Base-by-base conservation (phyloP, 1,284 basidiomycete genomes). In the Bjerkandera adusta region DNA sequence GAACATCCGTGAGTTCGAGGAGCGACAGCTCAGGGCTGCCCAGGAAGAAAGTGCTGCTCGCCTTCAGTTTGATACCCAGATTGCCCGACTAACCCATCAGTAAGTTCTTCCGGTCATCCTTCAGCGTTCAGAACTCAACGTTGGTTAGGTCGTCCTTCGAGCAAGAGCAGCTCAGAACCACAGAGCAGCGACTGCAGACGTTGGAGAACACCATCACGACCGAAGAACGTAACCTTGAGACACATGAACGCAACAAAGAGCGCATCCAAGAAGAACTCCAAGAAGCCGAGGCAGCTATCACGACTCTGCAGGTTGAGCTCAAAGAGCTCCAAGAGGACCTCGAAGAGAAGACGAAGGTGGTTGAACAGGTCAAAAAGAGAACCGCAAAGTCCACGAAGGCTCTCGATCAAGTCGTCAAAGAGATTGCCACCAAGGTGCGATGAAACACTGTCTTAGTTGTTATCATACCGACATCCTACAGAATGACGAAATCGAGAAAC, bases 401-500 rank as follows among this genome's bases (percentile, higher is more conserved):
- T 0, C 75, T 98, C 27, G 96, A 99, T 61, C 83, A 87, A 53
- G 83, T 85, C 1, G 65, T 94, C 53, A 98, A 97, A 68, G 94
- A 98, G 63, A 92, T 98, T 47, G 83, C 89, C 1, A 72, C 71
- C 13, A 87, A 83, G 69, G 91, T 85, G 52, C 51, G 76, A 66
- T 1, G 11, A 4, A 13, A 12, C 13, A 43, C 8, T 32, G 3
- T 32, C 15, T 5, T 15, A 20, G 20, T 8, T 30, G 35, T 27
- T 27, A 25, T 43, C 16, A 24, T 27, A 22, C 44, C 26, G n/a
- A 37, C 52, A 33, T 29, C 48, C 52, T 43, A 53, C 45, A 92
- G 90, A 97, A 96, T 58, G 93, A 96, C 63, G 88, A 94, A 59
- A 97, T 98, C 50, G 92, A 95, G 67, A 92, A 91, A 59, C 69